A percentile compares a stretch with the other conserved stretches of the same genome.
Evolutionary conservation across 805 yeast species (phyloP).

Genomic region (Wickerhamiella siamensis): DNA sequence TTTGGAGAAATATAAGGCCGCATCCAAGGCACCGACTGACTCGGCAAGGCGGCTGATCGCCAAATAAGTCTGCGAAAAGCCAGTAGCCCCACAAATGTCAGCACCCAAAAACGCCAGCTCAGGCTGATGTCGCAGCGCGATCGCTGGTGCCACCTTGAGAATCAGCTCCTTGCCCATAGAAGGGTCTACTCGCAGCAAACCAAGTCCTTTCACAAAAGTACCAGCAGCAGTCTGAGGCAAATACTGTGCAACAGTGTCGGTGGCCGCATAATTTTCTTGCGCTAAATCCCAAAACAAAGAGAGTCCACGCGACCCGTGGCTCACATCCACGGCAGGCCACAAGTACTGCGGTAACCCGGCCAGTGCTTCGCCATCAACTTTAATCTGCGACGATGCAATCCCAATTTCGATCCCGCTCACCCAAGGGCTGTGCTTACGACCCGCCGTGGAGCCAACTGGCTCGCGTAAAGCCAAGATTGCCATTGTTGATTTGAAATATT

Average conservation of each 20-base stretch:
- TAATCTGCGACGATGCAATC: constrained; percentile 1
- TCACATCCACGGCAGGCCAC: neutral
- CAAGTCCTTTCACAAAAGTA: neutral
- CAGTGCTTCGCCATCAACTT: constrained; percentile 1
- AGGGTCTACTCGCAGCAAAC: neutral
- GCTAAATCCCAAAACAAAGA: neutral
- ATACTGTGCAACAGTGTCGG: neutral
- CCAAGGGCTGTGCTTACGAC: neutral
- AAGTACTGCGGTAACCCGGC: neutral
- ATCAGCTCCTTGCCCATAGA: constrained; percentile 1
- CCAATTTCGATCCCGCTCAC: neutral
- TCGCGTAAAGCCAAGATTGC: constrained; percentile 4
- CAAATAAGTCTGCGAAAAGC: neutral
- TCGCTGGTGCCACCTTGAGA: neutral
- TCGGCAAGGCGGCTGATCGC: neutral
- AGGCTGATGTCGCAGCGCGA: neutral
- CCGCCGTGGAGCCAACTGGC: neutral
- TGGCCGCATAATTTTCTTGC: neutral
- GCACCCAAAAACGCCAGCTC: constrained; percentile 1
- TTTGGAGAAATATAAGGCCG: neutral
- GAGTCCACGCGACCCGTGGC: neutral
- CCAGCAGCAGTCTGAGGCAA: constrained; percentile 2
- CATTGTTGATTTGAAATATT: constrained; percentile 3
- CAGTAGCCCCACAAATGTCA: neutral
- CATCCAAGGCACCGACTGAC: neutral